Evolutionary conservation across 202 grass and related monocot genomes (phyloP), one percentile per base, ranked within the genome.

Genomic region (Bolboschoenoplectus hybrid): DNA sequence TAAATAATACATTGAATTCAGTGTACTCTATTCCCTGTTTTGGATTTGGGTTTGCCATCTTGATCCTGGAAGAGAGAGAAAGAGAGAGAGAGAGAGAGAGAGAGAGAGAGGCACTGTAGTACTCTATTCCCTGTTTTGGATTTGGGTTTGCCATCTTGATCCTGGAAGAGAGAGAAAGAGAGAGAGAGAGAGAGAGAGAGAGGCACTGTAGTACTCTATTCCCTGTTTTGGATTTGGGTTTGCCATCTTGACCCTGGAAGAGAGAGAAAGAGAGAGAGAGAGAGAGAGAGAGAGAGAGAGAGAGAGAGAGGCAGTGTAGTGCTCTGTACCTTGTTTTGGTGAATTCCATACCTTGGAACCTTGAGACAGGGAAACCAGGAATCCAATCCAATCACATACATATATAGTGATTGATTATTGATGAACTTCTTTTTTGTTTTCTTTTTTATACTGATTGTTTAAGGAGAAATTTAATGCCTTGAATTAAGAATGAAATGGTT

Each of bases 1-100:
- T 35, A 41, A 17, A 43, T 52, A 55, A 76, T 53, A 76, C 38
- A 36, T 12, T 41, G 51, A 56, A 79, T 79, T 79, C 75, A n/a
- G 75, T 79, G 75, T 79, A 41, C 75, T 79, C 47, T 14, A 41
- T 79, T 79, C 52, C 74, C 52, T 79, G 75, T 79, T 79, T 79
- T 79, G 75, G 13, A 79, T 40, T 78, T 79, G 75, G 13, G 60
- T 40, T 78, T 58, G 16, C 45, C 26, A 76, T 35, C 52, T 78
- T 56, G 50, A 56, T 5, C 6, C 4, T n/a, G 47, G 26, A 52
- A 55, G 49, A 9, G 20, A 45, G 13, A 26, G 26, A 26, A 0
- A 26, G 26, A 26, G 26, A 26, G 26, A 26, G 26, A 26, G 26
- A 26, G 26, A 26, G 26, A 26, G 26, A 26, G 26, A 26, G 26